Evolutionary conservation across 2,329 filamentous ascomycete genomes (phyloP), one percentile per base, ranked within the genome.

Genomic region (Xylaria sp.): DNA sequence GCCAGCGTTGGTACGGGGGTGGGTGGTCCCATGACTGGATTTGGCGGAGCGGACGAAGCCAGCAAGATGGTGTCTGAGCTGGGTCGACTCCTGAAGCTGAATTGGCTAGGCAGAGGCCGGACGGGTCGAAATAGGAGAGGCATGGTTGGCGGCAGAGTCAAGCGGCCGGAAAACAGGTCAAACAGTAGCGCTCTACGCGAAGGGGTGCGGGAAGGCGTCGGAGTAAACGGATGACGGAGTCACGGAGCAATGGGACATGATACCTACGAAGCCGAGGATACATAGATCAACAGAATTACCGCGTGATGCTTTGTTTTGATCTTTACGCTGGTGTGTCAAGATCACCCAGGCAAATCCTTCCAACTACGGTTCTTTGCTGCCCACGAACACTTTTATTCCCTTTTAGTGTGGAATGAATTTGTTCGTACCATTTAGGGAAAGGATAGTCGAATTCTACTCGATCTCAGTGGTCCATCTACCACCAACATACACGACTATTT

Each of bases 71-170:
- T 98, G 75, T 91, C 95, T 69, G 88, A 94, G 75, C 83, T 99
- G 70, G 93, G 91, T 65, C 91, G 93, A 76, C 90, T 96, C 74
- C 83, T 99, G 69, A 99, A 98, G 81, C 89, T 97, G 75, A 99
- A 99, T 79, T 99, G 96, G 96, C 86, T 99, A 1, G 95, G 95
- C 0, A 85, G 96, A 55, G 95, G 95, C 0, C 83, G 96, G 41
- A 98, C 94, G 3, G 96, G 96, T 0, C 85, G 96, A 70, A 97
- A 98, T 79, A 84, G 96, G 61, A 88, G 93, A 71, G 96, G 96
- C 0, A 95, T 97, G 77, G 94, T 98, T 0, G 94, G 94, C 1
- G 87, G 86, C 0, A 79, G 87, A 60, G 85, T 88, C 10, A 82
- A 82, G 71, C 79, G 86, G 59, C 83, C 84, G 28, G 71, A 74